phyloP scores from a whole-genome alignment of 2,329 filamentous ascomycete genomes.

The Ophiostoma perfectum region DNA sequence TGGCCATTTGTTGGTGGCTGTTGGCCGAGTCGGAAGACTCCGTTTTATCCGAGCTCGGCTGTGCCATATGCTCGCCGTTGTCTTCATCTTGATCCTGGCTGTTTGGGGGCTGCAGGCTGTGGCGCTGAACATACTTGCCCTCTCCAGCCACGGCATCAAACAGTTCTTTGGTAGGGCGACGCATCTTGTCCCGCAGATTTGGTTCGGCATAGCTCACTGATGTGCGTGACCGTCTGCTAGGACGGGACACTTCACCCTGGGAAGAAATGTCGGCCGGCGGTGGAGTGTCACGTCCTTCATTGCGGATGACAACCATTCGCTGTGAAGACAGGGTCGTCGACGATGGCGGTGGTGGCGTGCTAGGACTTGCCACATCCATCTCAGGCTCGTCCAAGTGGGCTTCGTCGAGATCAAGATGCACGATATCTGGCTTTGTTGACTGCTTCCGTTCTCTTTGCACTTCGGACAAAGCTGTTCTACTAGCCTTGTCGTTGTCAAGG shows the following conservation, averaged over 20 bases:
- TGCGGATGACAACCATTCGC: conserved; percentile 33
- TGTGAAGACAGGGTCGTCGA: conserved; percentile 32
- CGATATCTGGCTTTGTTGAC: neutral
- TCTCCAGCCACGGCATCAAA: conserved; percentile 68
- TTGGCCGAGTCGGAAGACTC: neutral
- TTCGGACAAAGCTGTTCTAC: neutral
- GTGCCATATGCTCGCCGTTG: neutral
- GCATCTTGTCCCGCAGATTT: conserved; percentile 77
- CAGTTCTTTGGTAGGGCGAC: conserved; percentile 69
- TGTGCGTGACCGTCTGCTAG: conserved; percentile 60
- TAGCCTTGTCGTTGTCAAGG: neutral
- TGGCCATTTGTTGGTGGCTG: neutral
- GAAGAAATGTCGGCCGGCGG: conserved; percentile 54
- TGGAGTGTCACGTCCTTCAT: conserved; percentile 47
- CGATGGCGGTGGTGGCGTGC: conserved; percentile 20
- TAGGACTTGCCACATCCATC: conserved; percentile 18
- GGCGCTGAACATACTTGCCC: conserved; percentile 43
- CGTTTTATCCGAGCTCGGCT: neutral
- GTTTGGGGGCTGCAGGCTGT: conserved; percentile 16
- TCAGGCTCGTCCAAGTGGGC: conserved; percentile 1
- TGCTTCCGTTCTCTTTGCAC: neutral
- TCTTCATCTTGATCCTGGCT: conserved; percentile 17
- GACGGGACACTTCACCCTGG: conserved; percentile 54
- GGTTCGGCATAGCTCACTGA: conserved; percentile 78
- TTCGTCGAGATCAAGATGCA: neutral